Evolutionary conservation across 805 yeast species (phyloP).

Genomic region (Hanseniaspora guilliermondii): DNA sequence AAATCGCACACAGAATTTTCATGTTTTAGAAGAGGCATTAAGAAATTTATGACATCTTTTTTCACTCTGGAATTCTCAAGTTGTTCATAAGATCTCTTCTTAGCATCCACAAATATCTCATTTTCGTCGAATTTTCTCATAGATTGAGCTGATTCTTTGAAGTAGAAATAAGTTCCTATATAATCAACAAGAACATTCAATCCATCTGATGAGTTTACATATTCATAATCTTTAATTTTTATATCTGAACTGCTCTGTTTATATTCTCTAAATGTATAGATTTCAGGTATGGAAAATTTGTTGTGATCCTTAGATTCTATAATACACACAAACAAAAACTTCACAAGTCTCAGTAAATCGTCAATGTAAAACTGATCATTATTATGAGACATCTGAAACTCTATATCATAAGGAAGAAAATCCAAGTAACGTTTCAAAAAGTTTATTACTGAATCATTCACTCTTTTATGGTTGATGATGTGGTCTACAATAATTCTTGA

Average conservation of each 20-base stretch:
- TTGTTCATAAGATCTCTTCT: neutral
- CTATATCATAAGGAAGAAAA: constrained; percentile 1
- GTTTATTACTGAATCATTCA: neutral
- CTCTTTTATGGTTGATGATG: neutral
- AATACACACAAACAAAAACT: neutral
- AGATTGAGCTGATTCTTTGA: neutral
- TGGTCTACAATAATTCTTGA: constrained; percentile 1
- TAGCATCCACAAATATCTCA: neutral
- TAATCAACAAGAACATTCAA: neutral
- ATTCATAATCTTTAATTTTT: neutral
- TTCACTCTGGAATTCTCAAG: neutral
- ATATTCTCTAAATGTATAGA: neutral
- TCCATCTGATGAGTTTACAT: neutral
- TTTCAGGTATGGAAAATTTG: neutral
- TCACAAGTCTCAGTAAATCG: constrained; percentile 6
- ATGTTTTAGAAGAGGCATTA: neutral
- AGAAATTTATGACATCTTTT: constrained; percentile 1
- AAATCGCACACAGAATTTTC: neutral
- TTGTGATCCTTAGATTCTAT: neutral
- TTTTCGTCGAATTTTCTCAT: too few relatives aligned
- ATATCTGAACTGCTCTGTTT: neutral
- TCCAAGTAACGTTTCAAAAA: neutral
- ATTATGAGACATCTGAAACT: neutral
- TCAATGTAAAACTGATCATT: neutral
- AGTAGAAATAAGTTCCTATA: neutral